Evolutionary conservation across 345 rosid species (phyloP).

Genomic region (Hibiscus mutabilis): DNA sequence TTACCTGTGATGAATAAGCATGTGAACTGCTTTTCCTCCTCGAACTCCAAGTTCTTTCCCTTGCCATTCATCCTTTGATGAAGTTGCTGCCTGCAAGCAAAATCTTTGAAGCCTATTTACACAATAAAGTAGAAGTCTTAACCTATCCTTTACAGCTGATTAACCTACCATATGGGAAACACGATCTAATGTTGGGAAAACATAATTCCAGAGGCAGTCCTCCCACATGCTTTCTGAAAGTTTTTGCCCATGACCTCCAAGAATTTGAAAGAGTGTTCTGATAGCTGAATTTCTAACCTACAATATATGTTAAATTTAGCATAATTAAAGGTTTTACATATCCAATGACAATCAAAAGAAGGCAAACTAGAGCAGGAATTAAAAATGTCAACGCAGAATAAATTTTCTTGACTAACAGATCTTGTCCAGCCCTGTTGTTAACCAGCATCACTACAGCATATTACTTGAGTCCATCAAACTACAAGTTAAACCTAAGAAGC

Average conservation of each 20-base stretch:
- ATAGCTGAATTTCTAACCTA: slow-evolving; percentile 98
- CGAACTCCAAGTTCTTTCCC: slow-evolving; percentile 95
- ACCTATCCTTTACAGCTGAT: slow-evolving; percentile 1
- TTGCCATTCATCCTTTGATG: slow-evolving; percentile 98
- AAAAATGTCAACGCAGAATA: background rate
- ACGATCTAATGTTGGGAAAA: slow-evolving; percentile 80
- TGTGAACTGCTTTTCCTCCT: slow-evolving; percentile 94
- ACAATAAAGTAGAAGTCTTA: background rate
- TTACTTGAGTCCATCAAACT: background rate
- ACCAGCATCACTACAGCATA: background rate
- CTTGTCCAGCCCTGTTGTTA: background rate
- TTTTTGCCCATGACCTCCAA: slow-evolving; percentile 88
- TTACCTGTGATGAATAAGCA: slow-evolving; percentile 98
- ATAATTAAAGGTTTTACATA: background rate
- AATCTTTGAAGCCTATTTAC: slow-evolving; percentile 11
- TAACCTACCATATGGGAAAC: slow-evolving; percentile 87
- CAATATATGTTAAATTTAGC: slow-evolving; percentile 20
- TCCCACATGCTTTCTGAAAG: slow-evolving; percentile 96
- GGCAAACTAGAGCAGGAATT: slow-evolving; percentile 1
- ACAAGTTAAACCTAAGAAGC: background rate
- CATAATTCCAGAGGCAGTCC: slow-evolving; percentile 94
- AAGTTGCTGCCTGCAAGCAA: slow-evolving; percentile 78
- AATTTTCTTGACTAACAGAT: background rate
- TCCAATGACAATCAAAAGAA: background rate
- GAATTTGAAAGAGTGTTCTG: slow-evolving; percentile 87